Evolutionary conservation across 345 rosid genomes (phyloP).

Genomic region (Rhizophora mangle): DNA sequence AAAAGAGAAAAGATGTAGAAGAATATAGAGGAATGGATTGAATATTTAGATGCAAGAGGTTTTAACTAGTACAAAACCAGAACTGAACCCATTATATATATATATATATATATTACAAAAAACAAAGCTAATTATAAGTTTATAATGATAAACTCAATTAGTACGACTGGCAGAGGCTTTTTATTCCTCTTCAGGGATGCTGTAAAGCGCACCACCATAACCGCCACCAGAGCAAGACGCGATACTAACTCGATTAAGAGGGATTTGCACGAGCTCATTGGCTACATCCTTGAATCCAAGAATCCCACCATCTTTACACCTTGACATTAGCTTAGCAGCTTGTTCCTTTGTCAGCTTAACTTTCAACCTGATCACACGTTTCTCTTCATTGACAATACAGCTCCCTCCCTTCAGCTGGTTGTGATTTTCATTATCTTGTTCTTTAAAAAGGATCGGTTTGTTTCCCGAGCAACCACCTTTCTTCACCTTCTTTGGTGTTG

Average conservation of each 20-base stretch:
- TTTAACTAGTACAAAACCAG: too few species aligned
- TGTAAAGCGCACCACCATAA: neutral
- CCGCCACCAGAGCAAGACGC: neutral
- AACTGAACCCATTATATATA: too few species aligned
- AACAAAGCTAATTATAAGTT: too few species aligned
- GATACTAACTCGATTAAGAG: neutral
- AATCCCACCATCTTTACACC: slow-evolving; percentile 10
- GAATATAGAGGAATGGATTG: too few species aligned
- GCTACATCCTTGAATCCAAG: slow-evolving; percentile 9
- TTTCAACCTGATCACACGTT: neutral
- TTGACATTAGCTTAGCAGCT: slow-evolving; percentile 3
- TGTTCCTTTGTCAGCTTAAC: slow-evolving; percentile 12
- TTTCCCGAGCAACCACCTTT: neutral
- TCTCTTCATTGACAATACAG: neutral
- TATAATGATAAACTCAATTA: too few species aligned
- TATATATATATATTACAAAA: too few species aligned
- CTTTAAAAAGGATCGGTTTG: neutral
- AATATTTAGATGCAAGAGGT: too few species aligned
- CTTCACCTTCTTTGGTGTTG: neutral
- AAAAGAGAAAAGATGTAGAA: too few species aligned
- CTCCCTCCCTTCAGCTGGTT: neutral
- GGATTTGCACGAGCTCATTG: neutral
- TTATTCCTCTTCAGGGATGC: neutral
- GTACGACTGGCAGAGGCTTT: too few species aligned
- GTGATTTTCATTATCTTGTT: neutral